These are phyloP conservation scores for Thalia dealbata DNA, from an alignment of 176 grass and related monocot species.

Conservation along the genomic window DNA sequence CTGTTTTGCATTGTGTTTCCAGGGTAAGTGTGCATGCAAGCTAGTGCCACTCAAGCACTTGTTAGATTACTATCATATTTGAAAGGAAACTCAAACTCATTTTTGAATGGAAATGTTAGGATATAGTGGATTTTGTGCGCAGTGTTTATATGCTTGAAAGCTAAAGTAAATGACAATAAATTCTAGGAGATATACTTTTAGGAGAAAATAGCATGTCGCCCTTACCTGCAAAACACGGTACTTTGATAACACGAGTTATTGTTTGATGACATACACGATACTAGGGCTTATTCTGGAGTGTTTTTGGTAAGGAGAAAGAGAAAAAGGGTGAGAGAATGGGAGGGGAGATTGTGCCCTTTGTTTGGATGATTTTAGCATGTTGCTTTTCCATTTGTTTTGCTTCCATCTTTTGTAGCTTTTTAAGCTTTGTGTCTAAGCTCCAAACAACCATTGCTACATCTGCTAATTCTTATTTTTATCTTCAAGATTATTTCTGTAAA, in stretches of 20 bases:
- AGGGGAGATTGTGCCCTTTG: too few species aligned
- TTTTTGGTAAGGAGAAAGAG: too few species aligned
- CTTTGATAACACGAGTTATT: too few species aligned
- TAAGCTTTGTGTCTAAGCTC: background rate
- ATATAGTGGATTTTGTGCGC: background rate
- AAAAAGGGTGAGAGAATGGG: too few species aligned
- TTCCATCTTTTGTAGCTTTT: background rate
- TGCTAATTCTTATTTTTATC: too few species aligned
- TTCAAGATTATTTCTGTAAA: too few species aligned
- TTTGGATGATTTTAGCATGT: too few species aligned
- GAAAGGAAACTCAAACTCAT: background rate
- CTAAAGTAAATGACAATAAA: background rate
- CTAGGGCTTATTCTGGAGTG: too few species aligned
- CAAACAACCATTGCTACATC: background rate
- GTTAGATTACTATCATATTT: background rate
- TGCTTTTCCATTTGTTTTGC: background rate
- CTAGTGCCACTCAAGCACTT: background rate
- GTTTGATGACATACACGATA: too few species aligned
- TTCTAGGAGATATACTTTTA: too few species aligned
- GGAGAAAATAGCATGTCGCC: too few species aligned
- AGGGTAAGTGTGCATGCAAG: background rate
- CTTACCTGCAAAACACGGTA: too few species aligned
- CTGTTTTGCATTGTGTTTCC: background rate
- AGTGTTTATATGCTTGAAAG: background rate
- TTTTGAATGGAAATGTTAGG: background rate